Evolutionary conservation across 2,329 filamentous ascomycete genomes (phyloP), one percentile per base, ranked within the genome.

Genomic region (Diaporthe helianthi): DNA sequence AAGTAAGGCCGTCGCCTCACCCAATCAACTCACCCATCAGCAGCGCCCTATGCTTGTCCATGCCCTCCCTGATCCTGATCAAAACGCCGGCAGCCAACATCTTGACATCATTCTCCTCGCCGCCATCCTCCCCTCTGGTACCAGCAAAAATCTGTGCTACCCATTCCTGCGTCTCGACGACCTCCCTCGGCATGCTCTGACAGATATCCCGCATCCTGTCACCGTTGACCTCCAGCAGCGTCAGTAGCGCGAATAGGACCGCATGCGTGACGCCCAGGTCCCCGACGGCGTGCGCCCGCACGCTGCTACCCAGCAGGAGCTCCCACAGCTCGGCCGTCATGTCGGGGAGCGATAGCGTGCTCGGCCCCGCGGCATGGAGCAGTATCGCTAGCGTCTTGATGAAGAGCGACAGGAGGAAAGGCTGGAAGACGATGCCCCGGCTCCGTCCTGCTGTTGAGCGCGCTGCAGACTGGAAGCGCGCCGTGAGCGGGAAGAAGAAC

Each of bases 151-250:
- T 86, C 67, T 84, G 84, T 52, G 89, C 86, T 1, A 93, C 92
- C 96, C 96, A 99, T 76, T 93, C 92, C 75, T 93, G 88, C 70
- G 93, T 92, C 84, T 98, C 95, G 64, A 97, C 85, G 26, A 98
- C 82, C 78, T 95, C 90, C 68, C 89, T 88, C 0, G 92, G 90
- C 74, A 93, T 88, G 69, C 90, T 88, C 70, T 90, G 88, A 60
- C 93, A 95, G 3, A 99, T 79, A 1, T 89, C 84, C 73, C 89
- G 83, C 81, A 91, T 88, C 71, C 93, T 89, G 60, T 89, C 86
- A 41, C 87, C 89, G 71, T 97, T 97, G 46, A 97, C 85, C 75
- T 98, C 93, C 17, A 99, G 80, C 65, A 97, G 78, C 8, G 93
- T 92, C 61, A 97, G 83, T 70, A 97, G 87, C 1, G 90, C 89